Conservation (phyloP, 192 early-diverging fungal species). For the Backusella morwellensis region DNA sequence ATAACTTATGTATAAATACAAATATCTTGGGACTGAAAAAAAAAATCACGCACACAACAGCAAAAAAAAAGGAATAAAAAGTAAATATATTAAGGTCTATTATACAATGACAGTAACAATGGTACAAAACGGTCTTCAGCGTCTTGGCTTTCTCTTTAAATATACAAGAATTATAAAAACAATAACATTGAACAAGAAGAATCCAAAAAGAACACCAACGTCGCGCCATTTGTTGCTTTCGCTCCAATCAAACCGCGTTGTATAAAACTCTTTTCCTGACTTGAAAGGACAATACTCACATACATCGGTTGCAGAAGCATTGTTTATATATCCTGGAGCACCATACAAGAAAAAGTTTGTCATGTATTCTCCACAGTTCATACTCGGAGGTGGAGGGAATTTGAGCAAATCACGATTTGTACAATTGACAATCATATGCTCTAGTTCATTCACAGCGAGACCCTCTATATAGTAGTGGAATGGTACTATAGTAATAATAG, state of each 20-base stretch:
- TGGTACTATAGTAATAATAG: slow-evolving; percentile 32
- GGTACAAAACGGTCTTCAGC: not conserved
- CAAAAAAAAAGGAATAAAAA: not conserved
- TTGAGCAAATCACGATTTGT: slow-evolving; percentile 45
- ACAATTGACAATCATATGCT: slow-evolving; percentile 49
- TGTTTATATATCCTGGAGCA: not conserved
- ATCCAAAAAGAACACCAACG: slow-evolving; percentile 61
- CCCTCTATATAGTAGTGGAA: slow-evolving; percentile 68
- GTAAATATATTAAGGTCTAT: not conserved
- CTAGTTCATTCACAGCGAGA: slow-evolving; percentile 56
- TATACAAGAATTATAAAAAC: slow-evolving; percentile 40
- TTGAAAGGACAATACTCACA: slow-evolving; percentile 66
- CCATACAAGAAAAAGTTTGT: slow-evolving; percentile 1
- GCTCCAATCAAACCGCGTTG: slow-evolving; percentile 42
- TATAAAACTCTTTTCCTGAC: slow-evolving; percentile 57
- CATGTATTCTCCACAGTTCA: slow-evolving; percentile 57
- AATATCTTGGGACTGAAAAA: not conserved
- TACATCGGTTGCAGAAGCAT: slow-evolving; percentile 13
- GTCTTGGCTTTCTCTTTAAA: slow-evolving; percentile 32
- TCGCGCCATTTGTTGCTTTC: slow-evolving; percentile 69
- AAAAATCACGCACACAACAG: not conserved
- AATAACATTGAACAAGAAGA: slow-evolving; percentile 56
- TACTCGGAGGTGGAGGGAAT: slow-evolving; percentile 53
- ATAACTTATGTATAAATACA: not conserved
- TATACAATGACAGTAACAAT: not conserved